Percentiles rank a stretch among this genome's conserved stretches.
phyloP scores from a whole-genome alignment of 2,329 filamentous ascomycete genomes.

The Colletotrichum lini region DNA sequence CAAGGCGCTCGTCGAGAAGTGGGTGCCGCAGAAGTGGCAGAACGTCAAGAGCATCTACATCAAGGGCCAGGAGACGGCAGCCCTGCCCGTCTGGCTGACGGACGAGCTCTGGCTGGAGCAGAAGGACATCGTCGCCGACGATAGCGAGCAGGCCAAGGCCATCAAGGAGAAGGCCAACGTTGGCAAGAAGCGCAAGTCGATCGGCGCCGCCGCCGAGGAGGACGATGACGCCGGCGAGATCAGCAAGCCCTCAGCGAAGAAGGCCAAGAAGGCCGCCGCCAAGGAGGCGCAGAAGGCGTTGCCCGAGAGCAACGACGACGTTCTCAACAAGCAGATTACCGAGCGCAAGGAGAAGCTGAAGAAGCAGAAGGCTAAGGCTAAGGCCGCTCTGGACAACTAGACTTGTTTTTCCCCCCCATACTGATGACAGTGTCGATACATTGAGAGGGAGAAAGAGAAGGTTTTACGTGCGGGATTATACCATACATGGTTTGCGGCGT shows the following conservation, averaged over 20 bases:
- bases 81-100: slow-evolving; percentile 94
- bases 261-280: slow-evolving; percentile 49
- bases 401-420: neutral
- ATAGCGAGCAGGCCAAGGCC: slow-evolving; percentile 64
- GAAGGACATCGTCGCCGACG: slow-evolving; percentile 78
- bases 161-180: slow-evolving; percentile 68
- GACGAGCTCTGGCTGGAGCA: slow-evolving; percentile 91
- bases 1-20: slow-evolving; percentile 79
- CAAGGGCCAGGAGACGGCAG: slow-evolving; percentile 90
- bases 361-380: slow-evolving; percentile 72
- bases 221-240: slow-evolving; percentile 48
- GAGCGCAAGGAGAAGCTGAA: slow-evolving; percentile 70
- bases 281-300: slow-evolving; percentile 42
- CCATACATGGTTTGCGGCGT: slow-evolving; percentile 44
- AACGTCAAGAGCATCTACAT: slow-evolving; percentile 89
- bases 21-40: slow-evolving; percentile 88
- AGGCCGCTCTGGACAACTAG: slow-evolving; percentile 64
- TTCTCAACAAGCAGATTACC: slow-evolving; percentile 72
- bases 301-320: slow-evolving; percentile 64
- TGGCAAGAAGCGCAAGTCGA: slow-evolving; percentile 75
- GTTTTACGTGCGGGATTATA: slow-evolving; percentile 40
- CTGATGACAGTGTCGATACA: neutral
- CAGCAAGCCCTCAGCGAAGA: slow-evolving; percentile 58
- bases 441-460: slow-evolving; percentile 8
- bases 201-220: slow-evolving; percentile 51